Evolutionary conservation across 129 eudicot genomes (phyloP).

Genomic region (Scalesia atractyloides): DNA sequence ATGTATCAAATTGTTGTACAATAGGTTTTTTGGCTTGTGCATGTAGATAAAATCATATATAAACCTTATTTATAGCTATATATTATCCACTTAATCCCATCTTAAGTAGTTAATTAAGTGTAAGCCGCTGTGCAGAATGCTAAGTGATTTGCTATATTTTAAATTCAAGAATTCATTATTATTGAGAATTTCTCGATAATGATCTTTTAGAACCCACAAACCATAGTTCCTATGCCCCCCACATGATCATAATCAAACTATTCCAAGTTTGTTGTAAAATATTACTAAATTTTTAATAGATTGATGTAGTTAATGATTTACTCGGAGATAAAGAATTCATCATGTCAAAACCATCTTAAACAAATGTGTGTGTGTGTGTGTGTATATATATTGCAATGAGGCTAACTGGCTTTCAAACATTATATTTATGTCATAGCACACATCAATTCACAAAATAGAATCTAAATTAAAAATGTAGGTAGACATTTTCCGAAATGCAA

Average conservation of each 20-base stretch:
- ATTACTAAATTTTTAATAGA: neutral
- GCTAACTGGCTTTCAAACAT: neutral
- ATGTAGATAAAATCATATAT: too few species aligned
- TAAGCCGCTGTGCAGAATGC: too few species aligned
- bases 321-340: neutral
- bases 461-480: neutral
- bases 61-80: too few species aligned
- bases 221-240: neutral
- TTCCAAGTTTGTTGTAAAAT: neutral
- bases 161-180: neutral
- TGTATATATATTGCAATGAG: neutral
- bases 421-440: neutral
- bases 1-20: too few species aligned
- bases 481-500: neutral
- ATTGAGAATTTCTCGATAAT: neutral
- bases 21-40: too few species aligned
- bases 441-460: neutral
- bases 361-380: neutral
- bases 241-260: neutral
- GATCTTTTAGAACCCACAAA: conserved; percentile 4
- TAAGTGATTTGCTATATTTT: neutral
- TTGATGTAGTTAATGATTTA: neutral
- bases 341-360: conserved; percentile 6
- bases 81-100: too few species aligned
- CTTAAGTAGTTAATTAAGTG: too few species aligned